Percentiles rank a stretch among this genome's conserved stretches.
These are phyloP conservation scores for Neurospora sp. DNA, from an alignment of 495 filamentous ascomycete species.

Conservation along the genomic window DNA sequence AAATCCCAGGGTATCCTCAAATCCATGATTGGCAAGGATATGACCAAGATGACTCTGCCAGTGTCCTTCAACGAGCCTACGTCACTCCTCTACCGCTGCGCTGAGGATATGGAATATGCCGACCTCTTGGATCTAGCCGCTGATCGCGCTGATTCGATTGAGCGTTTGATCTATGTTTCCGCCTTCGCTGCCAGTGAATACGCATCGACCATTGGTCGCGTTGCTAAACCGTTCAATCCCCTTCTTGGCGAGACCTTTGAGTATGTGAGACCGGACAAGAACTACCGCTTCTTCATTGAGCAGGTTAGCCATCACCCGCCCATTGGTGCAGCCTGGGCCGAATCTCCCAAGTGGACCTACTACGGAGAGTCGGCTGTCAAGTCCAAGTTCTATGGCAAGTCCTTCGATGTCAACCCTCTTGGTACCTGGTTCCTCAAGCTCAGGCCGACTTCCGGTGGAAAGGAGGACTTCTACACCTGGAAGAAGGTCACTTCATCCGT, in stretches of 20 bases:
- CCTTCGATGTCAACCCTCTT: constrained; percentile 91
- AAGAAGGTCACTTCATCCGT: constrained; percentile 99
- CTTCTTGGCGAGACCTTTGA: constrained; percentile 95
- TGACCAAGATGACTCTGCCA: constrained; percentile 98
- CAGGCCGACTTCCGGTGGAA: constrained; percentile 61
- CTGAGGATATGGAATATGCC: constrained; percentile 96
- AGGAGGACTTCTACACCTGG: constrained; percentile 92
- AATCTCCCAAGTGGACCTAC: constrained; percentile 92
- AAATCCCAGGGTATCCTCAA: constrained; percentile 72
- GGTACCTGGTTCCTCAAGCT: constrained; percentile 95
- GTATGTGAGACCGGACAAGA: constrained; percentile 89
- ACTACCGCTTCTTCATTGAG: constrained; percentile 96
- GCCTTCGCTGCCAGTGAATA: constrained; percentile 94
- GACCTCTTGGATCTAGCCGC: constrained; percentile 87
- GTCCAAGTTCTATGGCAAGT: constrained; percentile 95
- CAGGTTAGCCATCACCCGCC: constrained; percentile 98
- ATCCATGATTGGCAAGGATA: constrained; percentile 99
- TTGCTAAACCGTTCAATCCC: constrained; percentile 97
- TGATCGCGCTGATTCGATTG: constrained; percentile 73
- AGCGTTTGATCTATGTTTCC: constrained; percentile 92
- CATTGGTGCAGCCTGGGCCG: constrained; percentile 86
- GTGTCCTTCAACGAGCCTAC: constrained; percentile 99
- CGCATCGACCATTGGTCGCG: constrained; percentile 89
- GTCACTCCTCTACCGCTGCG: constrained; percentile 88
- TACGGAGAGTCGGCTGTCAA: constrained; percentile 96